phyloP scores from a whole-genome alignment of 257 asterid genomes.

The Nicotiana undulata region DNA sequence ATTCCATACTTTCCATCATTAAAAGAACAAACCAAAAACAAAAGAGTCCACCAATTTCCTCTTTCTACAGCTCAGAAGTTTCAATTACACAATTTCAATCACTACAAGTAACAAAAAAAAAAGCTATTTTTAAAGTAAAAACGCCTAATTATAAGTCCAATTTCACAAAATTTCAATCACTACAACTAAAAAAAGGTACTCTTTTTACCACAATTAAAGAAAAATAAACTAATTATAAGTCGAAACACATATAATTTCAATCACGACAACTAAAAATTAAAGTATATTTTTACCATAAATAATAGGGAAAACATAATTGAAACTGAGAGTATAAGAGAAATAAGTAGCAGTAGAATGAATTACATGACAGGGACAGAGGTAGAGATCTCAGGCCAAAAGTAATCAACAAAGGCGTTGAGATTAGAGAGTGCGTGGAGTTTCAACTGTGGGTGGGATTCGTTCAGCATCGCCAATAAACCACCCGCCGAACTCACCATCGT shows the following conservation, averaged over 20 bases:
- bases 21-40: background rate
- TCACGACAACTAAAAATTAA: no score
- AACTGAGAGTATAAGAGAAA: background rate
- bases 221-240: no score
- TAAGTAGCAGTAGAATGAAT: background rate
- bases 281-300: no score
- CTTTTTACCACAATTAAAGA: background rate
- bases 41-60: background rate
- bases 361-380: conserved; percentile 79
- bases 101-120: background rate
- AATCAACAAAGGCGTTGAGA: conserved; percentile 71
- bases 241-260: no score
- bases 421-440: conserved; percentile 80
- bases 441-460: conserved; percentile 67
- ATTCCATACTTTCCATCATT: background rate
- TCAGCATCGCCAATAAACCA: conserved; percentile 85
- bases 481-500: conserved; percentile 91
- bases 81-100: background rate
- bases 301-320: background rate
- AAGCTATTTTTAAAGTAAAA: no score
- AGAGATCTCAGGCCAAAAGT: conserved; percentile 93
- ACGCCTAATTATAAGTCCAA: no score
- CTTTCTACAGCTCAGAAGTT: background rate
- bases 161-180: no score
- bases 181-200: no score